Base-by-base conservation (phyloP, 176 grass and related monocot species). In the Oryza officinalis region DNA sequence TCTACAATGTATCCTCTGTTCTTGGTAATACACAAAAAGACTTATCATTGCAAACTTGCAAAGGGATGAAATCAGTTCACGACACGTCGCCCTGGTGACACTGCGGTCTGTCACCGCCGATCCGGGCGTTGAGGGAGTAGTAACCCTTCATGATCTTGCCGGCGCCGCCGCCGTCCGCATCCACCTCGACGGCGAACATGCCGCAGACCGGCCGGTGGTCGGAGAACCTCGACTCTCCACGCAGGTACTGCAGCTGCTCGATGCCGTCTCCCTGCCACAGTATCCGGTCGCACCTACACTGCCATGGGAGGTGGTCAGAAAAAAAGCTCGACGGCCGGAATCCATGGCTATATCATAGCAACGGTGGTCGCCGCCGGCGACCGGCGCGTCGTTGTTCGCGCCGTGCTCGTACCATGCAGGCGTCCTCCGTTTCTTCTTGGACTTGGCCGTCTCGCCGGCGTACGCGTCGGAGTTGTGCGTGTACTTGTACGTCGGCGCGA, bases 401-500 rank as follows among this genome's bases (percentile, higher is more conserved):
- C n/a, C n/a, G n/a, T n/a, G n/a, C n/a, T 1, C 35, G 6, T 94
- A 98, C 96, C 96, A 98, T 28, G 96, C 93, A 1, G 93, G 93
- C 32, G 96, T 98, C 46, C 96, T 82, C 46, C 93, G 85, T 52
- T 98, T 98, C 85, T 93, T 93, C 91, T 98, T 98, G 5, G 96
- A 98, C 45, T 95, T 98, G 18, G 84, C 87, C 2, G 85, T 98
- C 86, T 98, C 96, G 52, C 96, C 96, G 6, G 93, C 87, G 59
- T 98, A 98, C 0, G 89, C 85, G 77, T 98, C 96, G 13, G 96
- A 98, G 92, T 98, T 96, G 15, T 92, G 87, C 20, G 96, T 88
- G 86, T 96, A 98, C 61, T 98, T 98, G 91, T 98, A 98, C 69
- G 96, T 98, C 41, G 96, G 96, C 69, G 93, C 96, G 66, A 98